These are phyloP conservation scores for Tremellales sp. DNA, from an alignment of 1,284 basidiomycete species.

Conservation along the genomic window DNA sequence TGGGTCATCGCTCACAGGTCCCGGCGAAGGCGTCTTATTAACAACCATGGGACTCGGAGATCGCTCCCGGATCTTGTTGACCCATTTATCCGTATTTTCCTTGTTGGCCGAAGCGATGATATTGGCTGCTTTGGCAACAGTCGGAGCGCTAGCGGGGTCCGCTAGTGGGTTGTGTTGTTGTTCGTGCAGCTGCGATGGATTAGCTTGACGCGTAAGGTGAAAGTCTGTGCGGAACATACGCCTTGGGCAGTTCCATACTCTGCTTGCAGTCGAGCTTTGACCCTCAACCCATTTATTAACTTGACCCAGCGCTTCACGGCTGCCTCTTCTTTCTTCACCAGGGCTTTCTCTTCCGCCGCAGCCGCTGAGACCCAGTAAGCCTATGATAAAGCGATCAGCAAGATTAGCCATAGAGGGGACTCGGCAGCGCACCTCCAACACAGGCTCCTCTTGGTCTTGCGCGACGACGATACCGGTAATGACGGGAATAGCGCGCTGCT, in stretches of 20 bases:
- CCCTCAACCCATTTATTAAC: slow-evolving; percentile 80
- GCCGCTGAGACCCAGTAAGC: slow-evolving; percentile 81
- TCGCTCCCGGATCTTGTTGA: slow-evolving; percentile 3
- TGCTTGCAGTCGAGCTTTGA: slow-evolving; percentile 73
- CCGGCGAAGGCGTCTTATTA: background rate
- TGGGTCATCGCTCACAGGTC: background rate
- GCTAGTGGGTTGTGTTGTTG: slow-evolving; percentile 36
- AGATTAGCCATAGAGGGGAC: too few species aligned
- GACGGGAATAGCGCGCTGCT: slow-evolving; percentile 81
- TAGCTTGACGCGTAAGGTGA: background rate
- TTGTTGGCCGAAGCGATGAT: slow-evolving; percentile 29
- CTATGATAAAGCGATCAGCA: slow-evolving; percentile 50
- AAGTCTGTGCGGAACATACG: slow-evolving; percentile 17
- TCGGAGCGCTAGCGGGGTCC: slow-evolving; percentile 9
- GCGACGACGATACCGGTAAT: slow-evolving; percentile 85
- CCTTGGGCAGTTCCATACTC: slow-evolving; percentile 62
- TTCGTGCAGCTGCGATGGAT: slow-evolving; percentile 27
- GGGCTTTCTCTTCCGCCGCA: slow-evolving; percentile 70
- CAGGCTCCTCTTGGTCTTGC: slow-evolving; percentile 65
- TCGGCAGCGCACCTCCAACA: slow-evolving; percentile 68
- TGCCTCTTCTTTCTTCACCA: slow-evolving; percentile 69
- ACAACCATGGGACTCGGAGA: slow-evolving; percentile 5
- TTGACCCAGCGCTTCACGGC: slow-evolving; percentile 85
- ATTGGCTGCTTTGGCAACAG: slow-evolving; percentile 18
- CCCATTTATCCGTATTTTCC: slow-evolving; percentile 18